Evolutionary conservation across 2,329 filamentous ascomycete species (phyloP).

Genomic region (Endoconidiophora laricicola): DNA sequence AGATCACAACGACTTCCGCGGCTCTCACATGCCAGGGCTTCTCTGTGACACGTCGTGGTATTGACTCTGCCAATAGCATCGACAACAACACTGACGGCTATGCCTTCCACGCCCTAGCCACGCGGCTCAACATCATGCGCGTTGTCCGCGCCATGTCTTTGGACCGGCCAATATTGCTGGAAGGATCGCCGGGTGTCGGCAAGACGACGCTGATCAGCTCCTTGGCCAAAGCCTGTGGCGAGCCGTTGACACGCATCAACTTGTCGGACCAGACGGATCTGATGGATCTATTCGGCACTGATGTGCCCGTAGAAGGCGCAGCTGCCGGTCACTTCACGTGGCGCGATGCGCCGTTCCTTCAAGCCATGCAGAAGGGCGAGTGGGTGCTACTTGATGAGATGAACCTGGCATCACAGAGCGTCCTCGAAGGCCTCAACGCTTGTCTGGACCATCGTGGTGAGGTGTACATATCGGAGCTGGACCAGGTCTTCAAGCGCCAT

Average conservation of each 20-base stretch:
- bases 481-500: constrained; percentile 83
- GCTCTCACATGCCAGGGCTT: constrained; percentile 59
- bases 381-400: constrained; percentile 98
- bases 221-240: constrained; percentile 62
- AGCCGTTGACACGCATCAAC: constrained; percentile 82
- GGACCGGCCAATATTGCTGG: constrained; percentile 77
- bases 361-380: constrained; percentile 89
- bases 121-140: constrained; percentile 75
- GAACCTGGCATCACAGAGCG: constrained; percentile 94
- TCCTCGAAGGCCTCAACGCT: constrained; percentile 88
- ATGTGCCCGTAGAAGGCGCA: constrained; percentile 87
- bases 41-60: constrained; percentile 37
- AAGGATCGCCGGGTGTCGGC: constrained; percentile 94
- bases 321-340: constrained; percentile 83
- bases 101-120: constrained; percentile 78
- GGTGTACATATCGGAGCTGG: constrained; percentile 86
- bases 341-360: constrained; percentile 87
- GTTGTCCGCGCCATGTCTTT: constrained; percentile 79
- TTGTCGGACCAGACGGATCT: constrained; percentile 94
- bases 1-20: constrained; percentile 36
- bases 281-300: constrained; percentile 93
- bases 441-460: constrained; percentile 93
- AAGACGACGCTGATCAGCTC: constrained; percentile 90
- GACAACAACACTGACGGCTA: constrained; percentile 29
- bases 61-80: neutral